phyloP scores from a whole-genome alignment of 306 rosid species.

The Cucumis cinereus region DNA sequence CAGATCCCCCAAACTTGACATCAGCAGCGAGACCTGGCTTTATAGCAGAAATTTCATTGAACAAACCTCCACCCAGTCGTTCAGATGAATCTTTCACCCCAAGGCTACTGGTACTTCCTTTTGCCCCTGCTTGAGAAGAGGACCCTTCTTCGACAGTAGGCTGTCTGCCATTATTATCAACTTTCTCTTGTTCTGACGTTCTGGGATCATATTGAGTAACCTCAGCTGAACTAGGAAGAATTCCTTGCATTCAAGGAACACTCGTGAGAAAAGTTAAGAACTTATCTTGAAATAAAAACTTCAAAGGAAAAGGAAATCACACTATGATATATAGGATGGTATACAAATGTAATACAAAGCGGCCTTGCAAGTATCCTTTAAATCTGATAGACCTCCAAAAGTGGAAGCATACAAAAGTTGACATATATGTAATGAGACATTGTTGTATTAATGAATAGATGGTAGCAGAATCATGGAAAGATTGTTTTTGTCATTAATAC shows the following conservation, averaged over 20 bases:
- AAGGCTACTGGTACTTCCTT: slow-evolving; percentile 54
- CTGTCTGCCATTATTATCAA: slow-evolving; percentile 41
- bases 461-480: background rate
- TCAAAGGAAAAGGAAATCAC: background rate
- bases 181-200: slow-evolving; percentile 46
- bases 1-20: slow-evolving; percentile 78
- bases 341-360: background rate
- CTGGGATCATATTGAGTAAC: slow-evolving; percentile 46
- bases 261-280: background rate
- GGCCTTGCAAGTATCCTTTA: background rate
- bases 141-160: slow-evolving; percentile 54
- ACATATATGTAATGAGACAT: background rate
- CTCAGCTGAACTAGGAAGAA: slow-evolving; percentile 39
- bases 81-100: slow-evolving; percentile 53
- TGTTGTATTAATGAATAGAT: background rate
- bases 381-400: background rate
- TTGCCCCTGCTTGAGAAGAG: slow-evolving; percentile 49
- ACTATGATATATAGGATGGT: background rate
- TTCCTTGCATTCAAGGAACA: slow-evolving; percentile 40
- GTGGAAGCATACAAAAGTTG: background rate
- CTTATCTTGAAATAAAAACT: background rate
- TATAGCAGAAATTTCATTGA: slow-evolving; percentile 47
- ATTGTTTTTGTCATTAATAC: background rate
- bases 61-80: slow-evolving; percentile 30
- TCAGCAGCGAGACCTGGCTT: slow-evolving; percentile 82